A percentile compares a stretch with the other conserved stretches of the same genome.
These are phyloP conservation scores for Acanthamoeba culbertsoni DNA, from an alignment of 208 protist genomes.

Conservation along the genomic window DNA sequence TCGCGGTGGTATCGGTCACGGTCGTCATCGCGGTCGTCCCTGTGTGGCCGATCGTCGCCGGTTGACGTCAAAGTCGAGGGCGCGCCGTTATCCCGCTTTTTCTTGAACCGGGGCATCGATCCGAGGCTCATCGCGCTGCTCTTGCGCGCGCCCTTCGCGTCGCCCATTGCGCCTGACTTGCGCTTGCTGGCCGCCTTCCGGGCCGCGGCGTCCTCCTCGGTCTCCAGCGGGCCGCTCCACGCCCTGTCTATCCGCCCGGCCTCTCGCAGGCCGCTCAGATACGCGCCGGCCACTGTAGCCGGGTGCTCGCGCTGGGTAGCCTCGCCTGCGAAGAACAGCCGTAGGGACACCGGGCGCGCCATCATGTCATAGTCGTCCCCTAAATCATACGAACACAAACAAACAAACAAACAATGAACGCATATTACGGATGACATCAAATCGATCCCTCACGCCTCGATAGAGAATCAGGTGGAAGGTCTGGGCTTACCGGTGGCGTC, in stretches of 20 bases:
- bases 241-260: conserved; percentile 49
- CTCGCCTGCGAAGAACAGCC: conserved; percentile 54
- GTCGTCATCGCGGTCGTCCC: background rate
- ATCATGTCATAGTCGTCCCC: conserved; percentile 52
- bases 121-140: background rate
- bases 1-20: background rate
- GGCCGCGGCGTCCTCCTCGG: background rate
- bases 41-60: too few species aligned
- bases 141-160: conserved; percentile 12
- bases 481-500: background rate
- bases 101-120: conserved; percentile 5
- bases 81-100: too few species aligned
- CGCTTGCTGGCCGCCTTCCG: background rate
- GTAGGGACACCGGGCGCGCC: conserved; percentile 38
- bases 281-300: conserved; percentile 50
- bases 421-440: too few species aligned
- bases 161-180: background rate
- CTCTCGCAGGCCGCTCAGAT: conserved; percentile 47
- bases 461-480: background rate
- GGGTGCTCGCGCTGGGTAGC: conserved; percentile 53
- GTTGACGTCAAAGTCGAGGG: too few species aligned
- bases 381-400: background rate
- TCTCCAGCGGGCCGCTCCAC: conserved; percentile 50
- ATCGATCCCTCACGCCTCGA: too few species aligned
- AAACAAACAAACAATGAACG: background rate